Conservation (phyloP, 495 filamentous ascomycete genomes). For the Aspergillus cavernicola region DNA sequence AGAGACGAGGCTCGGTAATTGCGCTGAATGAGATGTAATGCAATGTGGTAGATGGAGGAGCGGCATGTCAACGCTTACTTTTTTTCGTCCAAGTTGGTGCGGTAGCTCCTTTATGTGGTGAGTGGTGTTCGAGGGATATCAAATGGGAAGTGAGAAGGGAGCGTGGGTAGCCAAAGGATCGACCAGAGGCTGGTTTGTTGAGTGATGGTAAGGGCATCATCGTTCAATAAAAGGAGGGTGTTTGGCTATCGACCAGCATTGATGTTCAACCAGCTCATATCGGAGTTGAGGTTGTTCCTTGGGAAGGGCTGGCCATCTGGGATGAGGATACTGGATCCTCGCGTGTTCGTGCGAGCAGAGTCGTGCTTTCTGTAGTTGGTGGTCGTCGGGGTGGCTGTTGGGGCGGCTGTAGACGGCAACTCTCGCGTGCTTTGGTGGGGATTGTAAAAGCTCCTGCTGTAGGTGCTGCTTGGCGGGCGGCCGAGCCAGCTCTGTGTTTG, state of each 20-base stretch:
- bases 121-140: no score
- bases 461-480: constrained; percentile 57
- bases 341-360: constrained; percentile 26
- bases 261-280: constrained; percentile 80
- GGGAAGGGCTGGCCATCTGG: constrained; percentile 41
- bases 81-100: background rate
- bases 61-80: background rate
- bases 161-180: no score
- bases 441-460: constrained; percentile 52
- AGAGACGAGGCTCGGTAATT: background rate
- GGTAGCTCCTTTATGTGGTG: background rate
- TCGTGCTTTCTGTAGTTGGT: constrained; percentile 13
- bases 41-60: background rate
- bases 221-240: background rate
- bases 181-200: no score
- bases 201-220: no score
- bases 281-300: constrained; percentile 41
- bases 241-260: constrained; percentile 28
- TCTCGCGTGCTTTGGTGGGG: constrained; percentile 38
- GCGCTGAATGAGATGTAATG: background rate
- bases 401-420: constrained; percentile 20
- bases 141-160: no score
- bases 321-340: constrained; percentile 35
- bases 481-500: constrained; percentile 42
- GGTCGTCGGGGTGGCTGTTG: background rate